Evolutionary conservation across 202 grass and related monocot species (phyloP), one percentile per base, ranked within the genome.

Genomic region (Zoysia matrella): DNA sequence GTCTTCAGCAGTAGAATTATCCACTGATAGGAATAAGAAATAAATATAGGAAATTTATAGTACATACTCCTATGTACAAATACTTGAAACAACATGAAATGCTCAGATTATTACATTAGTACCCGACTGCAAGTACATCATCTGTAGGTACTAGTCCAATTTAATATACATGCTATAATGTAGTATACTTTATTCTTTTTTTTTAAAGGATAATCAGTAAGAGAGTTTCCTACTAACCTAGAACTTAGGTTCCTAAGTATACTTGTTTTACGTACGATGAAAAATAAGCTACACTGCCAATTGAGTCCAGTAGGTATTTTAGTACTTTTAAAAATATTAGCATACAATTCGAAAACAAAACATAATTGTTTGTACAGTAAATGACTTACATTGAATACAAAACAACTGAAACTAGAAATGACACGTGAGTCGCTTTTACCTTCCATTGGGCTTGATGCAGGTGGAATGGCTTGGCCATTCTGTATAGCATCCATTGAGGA

Each of bases 361-460:
- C 52, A 79, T 60, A 60, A 58, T 15, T 45, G 42, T 40, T 22
- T 65, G 76, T 22, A 63, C 56, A 51, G 67, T 4, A 50, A 43
- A 69, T 69, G 9, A 12, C n/a, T 70, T 41, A 11, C 43, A 80
- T 13, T 83, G 56, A 84, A 81, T 11, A 76, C 72, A 13, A 78
- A 53, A 56, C 14, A 57, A 43, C 3, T 64, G 74, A 70, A 65
- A 60, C 52, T 41, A 76, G 36, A 83, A 49, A 69, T 63, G 36
- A 44, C 40, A 69, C 50, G 11, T 10, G 7, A 22, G 57, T 1
- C 52, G 46, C 6, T 15, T 67, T 88, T 87, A 99, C 90, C 96
- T 93, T 99, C 96, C 51, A 99, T 71, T 44, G 96, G 93, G 80
- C 96, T 99, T 65, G 85, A 95, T 80, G 87, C 89, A 30, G 82